A percentile compares a stretch with the other conserved stretches of the same genome.
These are phyloP conservation scores for Nymphaea thermarum DNA, from an alignment of 164 flowering plant genomes.

Conservation along the genomic window DNA sequence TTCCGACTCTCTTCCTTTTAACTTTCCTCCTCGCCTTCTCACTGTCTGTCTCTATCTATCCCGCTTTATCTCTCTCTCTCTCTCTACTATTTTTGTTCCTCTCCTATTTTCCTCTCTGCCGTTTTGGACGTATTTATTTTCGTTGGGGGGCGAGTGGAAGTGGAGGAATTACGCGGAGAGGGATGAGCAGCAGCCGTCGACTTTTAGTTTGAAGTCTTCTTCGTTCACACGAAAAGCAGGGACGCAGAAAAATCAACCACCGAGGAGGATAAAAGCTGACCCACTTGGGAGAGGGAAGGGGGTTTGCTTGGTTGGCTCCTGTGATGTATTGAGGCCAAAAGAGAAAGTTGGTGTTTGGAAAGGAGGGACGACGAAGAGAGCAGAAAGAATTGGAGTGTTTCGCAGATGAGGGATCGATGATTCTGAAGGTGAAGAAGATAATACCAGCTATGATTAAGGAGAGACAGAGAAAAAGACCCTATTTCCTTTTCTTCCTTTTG, in stretches of 20 bases:
- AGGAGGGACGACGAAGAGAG: neutral
- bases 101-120: neutral
- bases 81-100: too few species aligned
- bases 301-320: neutral
- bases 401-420: neutral
- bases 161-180: neutral
- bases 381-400: neutral
- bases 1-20: too few species aligned
- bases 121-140: neutral
- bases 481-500: neutral
- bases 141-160: neutral
- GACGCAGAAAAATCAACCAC: neutral
- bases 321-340: neutral
- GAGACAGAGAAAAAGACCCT: neutral
- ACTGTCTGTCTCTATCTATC: neutral
- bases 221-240: neutral
- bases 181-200: neutral
- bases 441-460: conserved; percentile 6
- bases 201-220: neutral
- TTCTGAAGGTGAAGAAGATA: conserved; percentile 8
- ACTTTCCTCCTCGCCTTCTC: neutral
- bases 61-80: too few species aligned
- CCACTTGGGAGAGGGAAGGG: neutral
- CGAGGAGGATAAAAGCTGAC: neutral
- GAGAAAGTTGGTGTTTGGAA: neutral